Percentiles rank a stretch among this genome's conserved stretches.
phyloP scores from a whole-genome alignment of 768 basidiomycete genomes.

The Mycena indigotica region DNA sequence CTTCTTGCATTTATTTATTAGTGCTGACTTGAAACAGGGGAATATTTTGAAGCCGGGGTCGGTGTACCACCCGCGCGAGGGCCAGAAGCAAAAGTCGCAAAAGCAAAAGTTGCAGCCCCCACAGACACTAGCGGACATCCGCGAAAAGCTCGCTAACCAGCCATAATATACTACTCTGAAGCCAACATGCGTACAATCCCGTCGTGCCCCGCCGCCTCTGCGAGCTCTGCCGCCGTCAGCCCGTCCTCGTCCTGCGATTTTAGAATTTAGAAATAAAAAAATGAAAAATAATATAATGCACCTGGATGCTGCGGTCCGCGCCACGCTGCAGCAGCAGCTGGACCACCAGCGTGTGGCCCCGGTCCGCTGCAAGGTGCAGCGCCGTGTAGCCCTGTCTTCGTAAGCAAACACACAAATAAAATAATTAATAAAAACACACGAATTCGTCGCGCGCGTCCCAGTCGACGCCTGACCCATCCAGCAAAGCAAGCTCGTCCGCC shows the following conservation, averaged over 20 bases:
- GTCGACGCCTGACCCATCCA: conserved; percentile 48
- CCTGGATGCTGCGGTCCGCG: conserved; percentile 67
- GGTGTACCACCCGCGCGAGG: conserved; percentile 58
- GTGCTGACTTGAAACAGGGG: conserved; percentile 46
- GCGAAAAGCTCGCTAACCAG: conserved; percentile 13
- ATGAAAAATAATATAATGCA: conserved; percentile 28
- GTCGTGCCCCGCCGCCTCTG: conserved; percentile 56
- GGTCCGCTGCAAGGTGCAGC: conserved; percentile 83
- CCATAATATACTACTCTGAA: conserved; percentile 1
- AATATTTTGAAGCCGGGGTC: conserved; percentile 61
- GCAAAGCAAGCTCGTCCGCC: conserved; percentile 41
- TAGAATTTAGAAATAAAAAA: conserved; percentile 9
- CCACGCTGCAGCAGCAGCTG: conserved; percentile 61
- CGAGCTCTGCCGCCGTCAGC: conserved; percentile 61
- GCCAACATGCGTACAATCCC: conserved; percentile 45
- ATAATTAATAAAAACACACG: conserved; percentile 53
- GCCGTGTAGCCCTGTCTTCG: conserved; percentile 90
- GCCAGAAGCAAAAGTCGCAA: too few relatives aligned
- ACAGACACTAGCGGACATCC: conserved; percentile 4
- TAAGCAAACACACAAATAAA: too few relatives aligned
- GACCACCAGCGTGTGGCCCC: conserved; percentile 65
- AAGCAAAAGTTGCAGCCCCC: too few relatives aligned
- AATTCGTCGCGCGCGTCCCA: conserved; percentile 71
- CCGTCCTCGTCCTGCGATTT: conserved; percentile 68
- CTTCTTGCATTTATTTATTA: conserved; percentile 4